Evolutionary conservation across 2,329 filamentous ascomycete genomes (phyloP).

Genomic region (Metarhizium album): DNA sequence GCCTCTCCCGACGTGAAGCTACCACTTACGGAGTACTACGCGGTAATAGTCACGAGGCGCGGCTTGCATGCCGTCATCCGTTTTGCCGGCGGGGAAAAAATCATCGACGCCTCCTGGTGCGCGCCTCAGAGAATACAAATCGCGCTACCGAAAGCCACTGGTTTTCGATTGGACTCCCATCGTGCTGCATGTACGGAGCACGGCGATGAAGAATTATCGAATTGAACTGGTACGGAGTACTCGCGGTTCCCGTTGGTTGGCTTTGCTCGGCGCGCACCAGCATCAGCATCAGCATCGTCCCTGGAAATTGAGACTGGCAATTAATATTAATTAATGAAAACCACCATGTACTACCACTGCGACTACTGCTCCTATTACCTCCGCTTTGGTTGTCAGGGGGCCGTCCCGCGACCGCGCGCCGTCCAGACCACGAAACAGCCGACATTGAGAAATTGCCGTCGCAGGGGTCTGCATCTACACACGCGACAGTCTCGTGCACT

Average conservation of each 20-base stretch:
- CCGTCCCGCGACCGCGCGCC: not conserved
- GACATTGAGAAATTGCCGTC: not conserved
- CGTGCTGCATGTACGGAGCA: no score
- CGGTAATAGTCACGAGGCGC: not conserved
- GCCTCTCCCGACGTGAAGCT: no score
- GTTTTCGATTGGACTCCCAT: not conserved
- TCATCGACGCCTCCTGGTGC: not conserved
- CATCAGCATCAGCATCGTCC: not conserved
- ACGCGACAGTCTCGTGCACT: constrained; percentile 1
- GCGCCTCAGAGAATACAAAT: not conserved
- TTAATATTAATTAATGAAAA: no score
- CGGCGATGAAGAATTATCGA: not conserved
- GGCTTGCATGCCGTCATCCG: not conserved
- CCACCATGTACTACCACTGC: no score
- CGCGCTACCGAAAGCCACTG: not conserved
- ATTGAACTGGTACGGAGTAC: not conserved
- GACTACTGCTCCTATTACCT: no score
- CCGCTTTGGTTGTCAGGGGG: not conserved
- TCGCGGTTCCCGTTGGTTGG: no score
- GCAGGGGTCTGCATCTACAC: not conserved
- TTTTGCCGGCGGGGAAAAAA: not conserved
- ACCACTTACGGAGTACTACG: no score
- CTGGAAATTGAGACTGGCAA: not conserved
- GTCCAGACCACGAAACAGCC: not conserved
- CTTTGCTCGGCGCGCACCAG: no score